These are phyloP conservation scores for Trichoderma reesei DNA, from an alignment of 495 filamentous ascomycete genomes.

Conservation along the genomic window DNA sequence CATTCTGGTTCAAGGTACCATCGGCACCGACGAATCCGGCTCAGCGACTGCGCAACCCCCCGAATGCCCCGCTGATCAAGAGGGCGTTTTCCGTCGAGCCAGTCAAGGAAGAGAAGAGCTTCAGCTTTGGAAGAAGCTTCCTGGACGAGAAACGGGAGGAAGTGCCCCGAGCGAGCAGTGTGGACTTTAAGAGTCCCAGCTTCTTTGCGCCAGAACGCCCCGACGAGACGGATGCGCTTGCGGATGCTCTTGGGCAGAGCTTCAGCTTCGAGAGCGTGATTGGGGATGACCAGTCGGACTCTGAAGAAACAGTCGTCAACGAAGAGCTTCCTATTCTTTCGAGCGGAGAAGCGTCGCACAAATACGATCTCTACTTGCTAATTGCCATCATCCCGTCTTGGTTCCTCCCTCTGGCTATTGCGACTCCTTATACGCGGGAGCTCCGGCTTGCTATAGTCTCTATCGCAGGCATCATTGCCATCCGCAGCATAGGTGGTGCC, in stretches of 20 bases:
- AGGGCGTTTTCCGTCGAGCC: background rate
- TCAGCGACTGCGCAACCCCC: constrained; percentile 52
- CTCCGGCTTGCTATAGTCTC: background rate
- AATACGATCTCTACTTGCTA: background rate
- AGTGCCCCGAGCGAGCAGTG: background rate
- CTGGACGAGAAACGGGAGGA: background rate
- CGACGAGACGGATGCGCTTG: background rate
- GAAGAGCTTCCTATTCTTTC: background rate
- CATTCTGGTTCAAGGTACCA: constrained; percentile 53
- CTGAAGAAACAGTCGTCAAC: background rate
- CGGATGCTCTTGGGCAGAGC: background rate
- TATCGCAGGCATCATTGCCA: background rate
- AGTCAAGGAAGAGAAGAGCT: background rate
- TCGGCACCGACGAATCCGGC: constrained; percentile 55
- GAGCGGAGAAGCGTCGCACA: background rate
- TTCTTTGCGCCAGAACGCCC: background rate
- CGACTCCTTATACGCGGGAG: background rate
- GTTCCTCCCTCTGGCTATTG: background rate
- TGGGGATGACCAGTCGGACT: background rate
- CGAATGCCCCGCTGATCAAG: constrained; percentile 17
- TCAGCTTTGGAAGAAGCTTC: background rate
- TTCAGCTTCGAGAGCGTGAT: background rate
- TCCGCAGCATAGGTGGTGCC: background rate
- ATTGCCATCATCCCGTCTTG: background rate
- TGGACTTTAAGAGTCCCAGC: constrained; percentile 5